These are phyloP conservation scores for Aspergillus pseudoviridinutans DNA, from an alignment of 2,329 filamentous ascomycete species.

Conservation along the genomic window DNA sequence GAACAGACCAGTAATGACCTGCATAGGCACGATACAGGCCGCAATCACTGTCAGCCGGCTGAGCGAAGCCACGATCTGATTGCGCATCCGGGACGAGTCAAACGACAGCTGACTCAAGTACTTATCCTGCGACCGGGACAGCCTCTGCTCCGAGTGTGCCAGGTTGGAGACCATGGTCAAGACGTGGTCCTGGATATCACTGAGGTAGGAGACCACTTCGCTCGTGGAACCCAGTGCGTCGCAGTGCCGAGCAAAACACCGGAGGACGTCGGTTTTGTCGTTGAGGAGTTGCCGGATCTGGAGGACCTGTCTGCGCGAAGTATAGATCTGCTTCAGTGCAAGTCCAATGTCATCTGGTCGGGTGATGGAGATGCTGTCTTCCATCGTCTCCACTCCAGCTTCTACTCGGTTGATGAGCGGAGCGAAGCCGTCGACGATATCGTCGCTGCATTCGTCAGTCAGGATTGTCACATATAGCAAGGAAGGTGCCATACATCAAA, in stretches of 20 bases:
- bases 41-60: conserved; percentile 89
- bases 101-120: conserved; percentile 89
- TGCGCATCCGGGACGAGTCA: conserved; percentile 81
- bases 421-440: conserved; percentile 91
- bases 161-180: conserved; percentile 96
- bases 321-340: conserved; percentile 79
- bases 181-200: conserved; percentile 95
- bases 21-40: conserved; percentile 86
- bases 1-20: conserved; percentile 66
- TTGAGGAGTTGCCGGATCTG: conserved; percentile 82
- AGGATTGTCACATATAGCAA: background rate
- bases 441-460: conserved; percentile 56
- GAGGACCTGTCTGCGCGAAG: conserved; percentile 86
- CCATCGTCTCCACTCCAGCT: conserved; percentile 78
- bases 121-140: conserved; percentile 85
- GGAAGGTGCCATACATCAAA: conserved; percentile 64
- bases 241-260: conserved; percentile 92
- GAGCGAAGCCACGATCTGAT: conserved; percentile 75
- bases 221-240: conserved; percentile 87
- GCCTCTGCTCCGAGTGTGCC: conserved; percentile 90
- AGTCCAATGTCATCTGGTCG: conserved; percentile 79
- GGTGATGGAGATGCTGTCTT: conserved; percentile 87
- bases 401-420: conserved; percentile 82
- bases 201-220: conserved; percentile 89
- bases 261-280: conserved; percentile 92